These are phyloP conservation scores for Pueraria montana DNA, from an alignment of 306 rosid genomes.

Conservation along the genomic window DNA sequence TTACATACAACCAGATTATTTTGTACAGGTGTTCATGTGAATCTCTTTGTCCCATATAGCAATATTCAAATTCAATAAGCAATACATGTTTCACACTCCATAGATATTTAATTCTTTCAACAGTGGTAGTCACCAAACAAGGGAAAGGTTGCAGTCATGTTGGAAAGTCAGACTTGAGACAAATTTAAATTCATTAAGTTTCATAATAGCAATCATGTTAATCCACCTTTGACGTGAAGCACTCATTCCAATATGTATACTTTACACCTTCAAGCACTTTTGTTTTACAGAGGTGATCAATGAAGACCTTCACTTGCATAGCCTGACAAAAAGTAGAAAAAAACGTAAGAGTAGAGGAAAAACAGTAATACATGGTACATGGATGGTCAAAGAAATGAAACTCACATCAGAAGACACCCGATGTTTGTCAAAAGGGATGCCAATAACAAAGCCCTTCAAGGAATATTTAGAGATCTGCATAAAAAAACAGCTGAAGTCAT, in stretches of 20 bases:
- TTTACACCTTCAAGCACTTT: constrained; percentile 63
- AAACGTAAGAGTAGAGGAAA: constrained; percentile 6
- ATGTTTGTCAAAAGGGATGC: constrained; percentile 59
- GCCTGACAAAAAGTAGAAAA: constrained; percentile 56
- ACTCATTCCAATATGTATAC: constrained; percentile 87
- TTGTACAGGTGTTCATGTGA: background rate
- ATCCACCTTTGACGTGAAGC: constrained; percentile 82
- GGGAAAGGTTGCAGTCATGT: constrained; percentile 12
- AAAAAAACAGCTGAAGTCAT: constrained; percentile 38
- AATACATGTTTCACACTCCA: constrained; percentile 14
- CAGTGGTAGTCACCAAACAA: constrained; percentile 16
- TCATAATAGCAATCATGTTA: constrained; percentile 29
- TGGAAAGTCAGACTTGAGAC: background rate
- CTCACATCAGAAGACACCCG: constrained; percentile 57
- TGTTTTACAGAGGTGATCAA: constrained; percentile 68
- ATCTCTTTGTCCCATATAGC: background rate
- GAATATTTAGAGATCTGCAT: constrained; percentile 75
- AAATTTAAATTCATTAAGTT: constrained; percentile 7
- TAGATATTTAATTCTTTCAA: constrained; percentile 17
- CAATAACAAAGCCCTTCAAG: constrained; percentile 78
- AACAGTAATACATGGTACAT: background rate
- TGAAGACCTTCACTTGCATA: constrained; percentile 66
- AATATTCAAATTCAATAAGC: constrained; percentile 11
- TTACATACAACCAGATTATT: background rate
- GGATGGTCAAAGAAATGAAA: constrained; percentile 41